Percentiles rank a stretch among this genome's conserved stretches.
Conservation (phyloP, 169 alveolate genomes). For the Blepharisma undulans region DNA sequence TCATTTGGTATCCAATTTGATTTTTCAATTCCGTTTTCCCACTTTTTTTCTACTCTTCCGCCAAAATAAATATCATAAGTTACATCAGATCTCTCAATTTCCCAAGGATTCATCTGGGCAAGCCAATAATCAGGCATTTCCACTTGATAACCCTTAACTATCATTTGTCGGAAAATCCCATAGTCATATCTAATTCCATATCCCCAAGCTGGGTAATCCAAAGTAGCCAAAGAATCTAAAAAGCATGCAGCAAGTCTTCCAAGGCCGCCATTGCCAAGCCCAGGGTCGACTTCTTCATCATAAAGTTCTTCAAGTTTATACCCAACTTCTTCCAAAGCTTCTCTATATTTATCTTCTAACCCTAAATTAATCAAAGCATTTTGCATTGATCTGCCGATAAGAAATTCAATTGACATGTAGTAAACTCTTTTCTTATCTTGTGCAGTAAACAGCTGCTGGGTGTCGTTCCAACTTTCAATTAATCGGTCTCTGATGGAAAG, state of each 20-base stretch:
- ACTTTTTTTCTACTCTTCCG: conserved; percentile 83
- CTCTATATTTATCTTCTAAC: conserved; percentile 87
- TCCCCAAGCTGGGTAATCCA: conserved; percentile 95
- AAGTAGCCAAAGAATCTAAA: conserved; percentile 95
- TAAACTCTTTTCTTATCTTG: conserved; percentile 91
- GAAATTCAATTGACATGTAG: conserved; percentile 92
- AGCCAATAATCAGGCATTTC: conserved; percentile 97
- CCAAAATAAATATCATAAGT: conserved; percentile 91
- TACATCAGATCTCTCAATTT: conserved; percentile 93
- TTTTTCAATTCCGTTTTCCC: conserved; percentile 77
- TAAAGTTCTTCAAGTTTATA: conserved; percentile 90
- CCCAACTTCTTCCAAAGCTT: conserved; percentile 91
- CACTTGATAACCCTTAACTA: conserved; percentile 90
- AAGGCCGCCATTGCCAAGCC: conserved; percentile 97
- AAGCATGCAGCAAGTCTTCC: conserved; percentile 97
- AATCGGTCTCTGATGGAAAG: conserved; percentile 91
- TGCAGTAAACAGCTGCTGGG: conserved; percentile 87
- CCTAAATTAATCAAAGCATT: conserved; percentile 92
- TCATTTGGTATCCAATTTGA: conserved; percentile 93
- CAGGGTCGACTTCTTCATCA: conserved; percentile 96
- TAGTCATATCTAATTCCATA: conserved; percentile 96
- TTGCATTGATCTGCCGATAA: conserved; percentile 93
- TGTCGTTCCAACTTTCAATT: conserved; percentile 92
- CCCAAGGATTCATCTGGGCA: conserved; percentile 94
- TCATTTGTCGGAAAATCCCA: conserved; percentile 95